Evolutionary conservation across 2,329 filamentous ascomycete genomes (phyloP).

Genomic region (Cordyceps tenuipes): DNA sequence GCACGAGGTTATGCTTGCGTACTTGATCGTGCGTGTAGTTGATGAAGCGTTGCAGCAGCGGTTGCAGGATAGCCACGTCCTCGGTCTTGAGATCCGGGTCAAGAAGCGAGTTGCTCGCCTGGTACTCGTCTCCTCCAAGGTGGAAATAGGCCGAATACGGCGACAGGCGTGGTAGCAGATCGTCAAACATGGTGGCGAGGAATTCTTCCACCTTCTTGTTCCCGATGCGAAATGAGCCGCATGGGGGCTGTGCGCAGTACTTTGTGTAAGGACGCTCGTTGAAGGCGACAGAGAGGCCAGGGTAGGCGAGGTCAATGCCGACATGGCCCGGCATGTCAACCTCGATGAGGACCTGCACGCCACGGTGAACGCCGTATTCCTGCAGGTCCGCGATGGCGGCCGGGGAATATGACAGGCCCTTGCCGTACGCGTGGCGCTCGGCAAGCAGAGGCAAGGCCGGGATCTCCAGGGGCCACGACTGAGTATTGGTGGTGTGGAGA

Average conservation of each 20-base stretch:
- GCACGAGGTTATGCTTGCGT: slow-evolving; percentile 54
- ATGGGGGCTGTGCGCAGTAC: slow-evolving; percentile 56
- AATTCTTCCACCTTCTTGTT: slow-evolving; percentile 61
- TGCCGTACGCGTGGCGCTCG: slow-evolving; percentile 63
- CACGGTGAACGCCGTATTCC: slow-evolving; percentile 58
- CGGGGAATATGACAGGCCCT: slow-evolving; percentile 58
- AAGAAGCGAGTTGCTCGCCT: slow-evolving; percentile 63
- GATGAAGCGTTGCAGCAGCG: slow-evolving; percentile 71
- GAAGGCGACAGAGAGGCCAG: slow-evolving; percentile 63
- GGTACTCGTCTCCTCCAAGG: slow-evolving; percentile 81
- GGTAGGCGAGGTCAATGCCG: slow-evolving; percentile 56
- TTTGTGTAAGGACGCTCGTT: slow-evolving; percentile 46
- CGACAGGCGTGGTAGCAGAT: slow-evolving; percentile 63
- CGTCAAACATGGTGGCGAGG: slow-evolving; percentile 62
- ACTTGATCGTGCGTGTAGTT: slow-evolving; percentile 61
- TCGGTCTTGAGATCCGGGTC: slow-evolving; percentile 67
- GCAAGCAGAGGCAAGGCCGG: slow-evolving; percentile 55
- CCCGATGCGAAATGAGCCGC: slow-evolving; percentile 69
- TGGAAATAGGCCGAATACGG: slow-evolving; percentile 72
- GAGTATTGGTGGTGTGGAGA: slow-evolving; percentile 72
- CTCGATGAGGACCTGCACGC: slow-evolving; percentile 65
- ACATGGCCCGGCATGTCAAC: slow-evolving; percentile 79
- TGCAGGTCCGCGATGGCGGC: slow-evolving; percentile 59
- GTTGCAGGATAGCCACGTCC: slow-evolving; percentile 54
- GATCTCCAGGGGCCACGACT: slow-evolving; percentile 80